Base-by-base conservation (phyloP, 305 asterid species). In the Fraxinus platypoda region DNA sequence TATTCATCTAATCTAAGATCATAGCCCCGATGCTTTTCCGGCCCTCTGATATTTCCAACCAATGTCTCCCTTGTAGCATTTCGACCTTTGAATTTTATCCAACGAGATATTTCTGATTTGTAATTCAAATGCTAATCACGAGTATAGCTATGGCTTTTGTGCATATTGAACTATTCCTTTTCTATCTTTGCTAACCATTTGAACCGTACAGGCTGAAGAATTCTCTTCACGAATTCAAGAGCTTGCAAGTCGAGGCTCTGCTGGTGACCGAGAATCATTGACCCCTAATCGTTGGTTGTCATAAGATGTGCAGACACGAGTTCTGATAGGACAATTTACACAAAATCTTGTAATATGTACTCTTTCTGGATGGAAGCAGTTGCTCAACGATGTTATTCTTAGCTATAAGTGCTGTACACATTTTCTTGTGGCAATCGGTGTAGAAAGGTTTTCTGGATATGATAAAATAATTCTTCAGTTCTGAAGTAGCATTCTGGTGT, bases 211-310 rank as follows among this genome's bases (percentile, higher is more conserved):
- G 98, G 98, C 96, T 1, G 97, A 90, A 89, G 98, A 93, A 80
- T 93, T 96, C 83, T 90, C 97, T 23, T 86, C 91, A 0, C 94
- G 95, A 31, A 91, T 94, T 88, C 95, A 93, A 89, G 93, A 92
- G 88, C 92, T 94, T 72, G 97, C 97, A 31, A 92, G 81, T 87
- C 93, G 91, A 83, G 98, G 98, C 33, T 86, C 92, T 80, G 78
- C 88, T 57, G 90, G 89, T 1, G 89, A 88, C 73, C 90, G 86
- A 4, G 94, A 88, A 52, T 59, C 78, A 46, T 85, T 75, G 17
- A 89, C 91, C 78, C 90, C 93, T 4, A 93, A 86, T 85, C 93
- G 84, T 78, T 91, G 93, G 98, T 82, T 94, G 87, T 84, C 84
- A 59, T 88, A 90, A 89, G 82, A 70, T 28, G 9, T 70, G 74